Conservation (phyloP, 2,329 filamentous ascomycete genomes). For the Sporothrix luriei region DNA sequence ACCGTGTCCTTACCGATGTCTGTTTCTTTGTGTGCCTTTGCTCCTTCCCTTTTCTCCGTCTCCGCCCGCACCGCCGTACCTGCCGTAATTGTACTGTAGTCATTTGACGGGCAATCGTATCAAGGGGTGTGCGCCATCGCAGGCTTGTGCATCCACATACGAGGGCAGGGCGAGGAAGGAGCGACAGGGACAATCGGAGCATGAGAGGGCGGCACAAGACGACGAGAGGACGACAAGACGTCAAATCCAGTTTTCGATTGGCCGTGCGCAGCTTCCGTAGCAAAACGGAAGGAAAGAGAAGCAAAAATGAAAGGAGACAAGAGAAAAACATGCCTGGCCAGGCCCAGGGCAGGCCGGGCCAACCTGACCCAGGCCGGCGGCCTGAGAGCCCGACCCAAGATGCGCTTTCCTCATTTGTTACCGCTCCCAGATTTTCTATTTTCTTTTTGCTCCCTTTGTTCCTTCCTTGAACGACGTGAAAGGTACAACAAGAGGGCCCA, state of each 20-base stretch:
- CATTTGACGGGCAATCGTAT: not conserved
- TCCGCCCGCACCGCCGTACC: not conserved
- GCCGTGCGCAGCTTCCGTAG: not conserved
- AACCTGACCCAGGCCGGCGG: not conserved
- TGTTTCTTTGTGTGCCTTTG: not conserved
- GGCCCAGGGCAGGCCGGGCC: not conserved
- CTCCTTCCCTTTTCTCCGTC: not conserved
- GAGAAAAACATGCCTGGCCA: not conserved
- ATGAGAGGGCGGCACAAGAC: not conserved
- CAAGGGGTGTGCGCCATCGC: not conserved
- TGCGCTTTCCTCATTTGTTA: conserved; percentile 24
- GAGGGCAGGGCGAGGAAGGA: conserved; percentile 12
- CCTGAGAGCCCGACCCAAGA: conserved; percentile 14
- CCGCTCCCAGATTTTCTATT: not conserved
- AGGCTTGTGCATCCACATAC: conserved; percentile 20
- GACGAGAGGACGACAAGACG: not conserved
- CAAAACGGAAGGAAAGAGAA: not conserved
- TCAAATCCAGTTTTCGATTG: not conserved
- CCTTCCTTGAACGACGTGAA: not conserved
- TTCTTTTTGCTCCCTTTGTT: conserved; percentile 3
- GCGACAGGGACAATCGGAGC: not conserved
- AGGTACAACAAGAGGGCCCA: not conserved
- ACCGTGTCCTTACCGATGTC: not conserved
- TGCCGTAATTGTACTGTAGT: not conserved
- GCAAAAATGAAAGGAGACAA: not conserved